Evolutionary conservation across 768 basidiomycete species (phyloP), one percentile per base, ranked within the genome.

Genomic region (Tremella fuciformis): DNA sequence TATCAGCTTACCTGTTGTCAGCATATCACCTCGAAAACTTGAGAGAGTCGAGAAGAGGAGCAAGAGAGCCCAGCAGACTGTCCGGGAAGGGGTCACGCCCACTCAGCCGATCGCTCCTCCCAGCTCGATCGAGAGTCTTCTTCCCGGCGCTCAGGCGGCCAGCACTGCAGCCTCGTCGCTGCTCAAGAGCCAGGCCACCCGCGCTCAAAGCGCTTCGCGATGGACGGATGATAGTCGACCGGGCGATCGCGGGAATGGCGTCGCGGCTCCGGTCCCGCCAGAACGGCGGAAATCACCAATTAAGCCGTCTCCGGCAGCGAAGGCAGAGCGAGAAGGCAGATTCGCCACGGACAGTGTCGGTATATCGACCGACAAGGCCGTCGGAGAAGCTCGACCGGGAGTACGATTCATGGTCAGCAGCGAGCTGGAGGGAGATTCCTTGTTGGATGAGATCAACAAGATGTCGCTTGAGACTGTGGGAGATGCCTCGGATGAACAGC

Each of bases 371-470:
- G 57, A 60, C 13, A 41, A 29, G 37, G 22, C 55, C 50, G 3
- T 47, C 15, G 54, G 46, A 34, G 66, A 70, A 1, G 1, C 38
- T 15, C 69, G 70, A 50, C 58, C 71, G 2, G 72, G 70, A 18
- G 73, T 77, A 9, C 55, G 70, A 37, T 77, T 77, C 58, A 72
- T 75, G 72, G 73, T 74, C 3, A 70, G 68, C 1, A 67, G 66
- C 50, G 73, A 77, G 59, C 63, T 75, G 3, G 76, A 77, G 39
- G 51, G 51, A 19, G 73, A 76, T 51, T 67, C 69, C 38, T 51
- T 77, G 21, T 50, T 77, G 19, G 71, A 75, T 24, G 76, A 77
- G 53, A 71, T 77, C 9, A 74, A 75, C 53, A 75, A 75, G 61
- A 77, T 73, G 70, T 73, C 70, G 53, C 53, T 76, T 56, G 71